These are phyloP conservation scores for Pestalotiopsis sp. DNA, from an alignment of 2,329 filamentous ascomycete species.

Conservation along the genomic window DNA sequence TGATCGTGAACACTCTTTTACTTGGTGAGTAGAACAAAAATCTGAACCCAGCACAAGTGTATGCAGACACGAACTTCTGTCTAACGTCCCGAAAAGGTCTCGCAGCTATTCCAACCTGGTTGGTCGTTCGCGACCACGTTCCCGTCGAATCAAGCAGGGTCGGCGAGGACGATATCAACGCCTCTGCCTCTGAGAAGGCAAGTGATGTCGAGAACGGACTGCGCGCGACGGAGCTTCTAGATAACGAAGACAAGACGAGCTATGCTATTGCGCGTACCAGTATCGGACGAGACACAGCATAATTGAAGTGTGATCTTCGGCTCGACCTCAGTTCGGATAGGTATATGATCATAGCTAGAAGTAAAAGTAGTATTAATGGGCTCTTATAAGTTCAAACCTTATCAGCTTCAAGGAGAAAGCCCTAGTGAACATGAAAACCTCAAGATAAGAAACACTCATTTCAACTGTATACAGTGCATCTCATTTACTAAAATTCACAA, in stretches of 20 bases:
- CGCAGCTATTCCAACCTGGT: constrained; percentile 29
- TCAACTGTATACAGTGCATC: background rate
- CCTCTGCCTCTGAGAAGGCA: background rate
- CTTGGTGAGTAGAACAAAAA: constrained; percentile 27
- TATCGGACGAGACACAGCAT: background rate
- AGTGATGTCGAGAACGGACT: background rate
- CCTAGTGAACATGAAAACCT: too few relatives aligned
- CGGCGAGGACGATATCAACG: too few relatives aligned
- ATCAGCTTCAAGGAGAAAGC: too few relatives aligned
- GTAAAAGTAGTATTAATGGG: too few relatives aligned
- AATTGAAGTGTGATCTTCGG: background rate
- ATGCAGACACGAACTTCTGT: background rate
- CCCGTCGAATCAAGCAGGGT: constrained; percentile 21
- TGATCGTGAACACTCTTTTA: constrained; percentile 39
- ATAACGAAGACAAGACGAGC: background rate
- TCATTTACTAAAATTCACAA: background rate
- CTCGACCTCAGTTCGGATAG: background rate
- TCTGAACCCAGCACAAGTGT: background rate
- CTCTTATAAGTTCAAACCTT: too few relatives aligned
- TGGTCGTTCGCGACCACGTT: constrained; percentile 30
- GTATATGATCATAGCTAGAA: too few relatives aligned
- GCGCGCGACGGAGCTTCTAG: background rate
- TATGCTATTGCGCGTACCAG: background rate
- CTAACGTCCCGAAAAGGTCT: constrained; percentile 19
- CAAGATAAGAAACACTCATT: too few relatives aligned